Evolutionary conservation across 257 asterid genomes (phyloP), one percentile per base, ranked within the genome.

Genomic region (Paraleonurus japonicus): DNA sequence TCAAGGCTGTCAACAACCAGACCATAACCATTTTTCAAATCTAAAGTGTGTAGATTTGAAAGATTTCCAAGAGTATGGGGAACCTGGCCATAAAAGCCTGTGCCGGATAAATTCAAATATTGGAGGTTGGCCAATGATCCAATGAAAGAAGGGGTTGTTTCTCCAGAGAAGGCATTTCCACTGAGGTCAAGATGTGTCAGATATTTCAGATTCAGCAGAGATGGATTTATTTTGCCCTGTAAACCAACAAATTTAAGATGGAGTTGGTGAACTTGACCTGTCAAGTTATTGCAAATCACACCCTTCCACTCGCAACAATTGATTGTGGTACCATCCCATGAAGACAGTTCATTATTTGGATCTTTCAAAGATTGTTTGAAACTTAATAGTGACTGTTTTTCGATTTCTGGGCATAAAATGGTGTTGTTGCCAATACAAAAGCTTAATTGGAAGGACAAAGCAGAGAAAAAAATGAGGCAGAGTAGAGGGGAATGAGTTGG

Each of bases 41-140:
- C n/a, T 7, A 78, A 35, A 32, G 57, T 27, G 27, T 9, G 74
- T 54, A 81, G 24, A 32, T 39, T 59, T 0, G 80, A 50, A 12
- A 75, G 78, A 47, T 81, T 81, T 22, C 60, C 60, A 9, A 53
- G 20, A 2, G 13, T 20, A 53, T 0, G 28, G 27, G 60, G 60
- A 53, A 53, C n/a, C 60, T 53, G 20, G 5, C 60, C 60, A 20
- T 22, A n/a, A 53, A 20, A 20, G 20, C 30, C 60, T 20, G 28
- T 9, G 28, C 27, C 1, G 4, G 15, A 1, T 51, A 51, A 51
- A 19, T 19, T 51, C 59, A 51, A 20, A 22, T 53, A 22, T 30
- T 53, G 15, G n/a, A 53, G 28, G 5, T 53, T 53, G 9, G 5
- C 15, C 3, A 53, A 9, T 0, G 60, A 22, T 3, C n/a, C 60